phyloP scores from a whole-genome alignment of 805 yeast species.

The Yamadazyma sp. region DNA sequence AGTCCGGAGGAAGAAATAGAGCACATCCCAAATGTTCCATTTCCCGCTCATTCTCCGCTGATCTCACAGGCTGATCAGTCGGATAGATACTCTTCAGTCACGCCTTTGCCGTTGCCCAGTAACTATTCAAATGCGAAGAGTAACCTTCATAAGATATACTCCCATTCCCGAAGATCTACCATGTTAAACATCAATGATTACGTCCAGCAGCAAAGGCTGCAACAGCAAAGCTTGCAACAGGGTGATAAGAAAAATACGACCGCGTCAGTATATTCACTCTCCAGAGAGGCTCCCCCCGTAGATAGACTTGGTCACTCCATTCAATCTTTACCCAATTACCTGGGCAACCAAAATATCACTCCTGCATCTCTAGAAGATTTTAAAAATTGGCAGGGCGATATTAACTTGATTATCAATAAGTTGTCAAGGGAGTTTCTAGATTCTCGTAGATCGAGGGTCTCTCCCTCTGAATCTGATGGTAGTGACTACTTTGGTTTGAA shows the following conservation, averaged over 20 bases:
- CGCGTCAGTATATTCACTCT: slow-evolving; percentile 22
- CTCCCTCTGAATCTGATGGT: slow-evolving; percentile 15
- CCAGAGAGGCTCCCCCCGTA: slow-evolving; percentile 9
- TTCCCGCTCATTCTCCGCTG: slow-evolving; percentile 37
- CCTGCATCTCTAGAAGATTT: slow-evolving; percentile 37
- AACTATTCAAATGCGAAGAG: slow-evolving; percentile 22
- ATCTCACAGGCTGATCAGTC: slow-evolving; percentile 26
- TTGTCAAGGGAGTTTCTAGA: slow-evolving; percentile 40
- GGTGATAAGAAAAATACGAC: slow-evolving; percentile 10
- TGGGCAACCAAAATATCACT: slow-evolving; percentile 2
- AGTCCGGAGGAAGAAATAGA: slow-evolving; percentile 31
- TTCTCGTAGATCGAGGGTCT: slow-evolving; percentile 10
- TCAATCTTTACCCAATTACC: slow-evolving; percentile 17
- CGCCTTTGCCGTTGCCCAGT: slow-evolving; percentile 34
- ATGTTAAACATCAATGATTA: slow-evolving; percentile 36
- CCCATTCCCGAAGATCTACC: slow-evolving; percentile 42
- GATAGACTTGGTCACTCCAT: slow-evolving; percentile 9
- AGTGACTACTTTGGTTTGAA: slow-evolving; percentile 20
- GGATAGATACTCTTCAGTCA: slow-evolving; percentile 37
- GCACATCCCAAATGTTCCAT: slow-evolving; percentile 21
- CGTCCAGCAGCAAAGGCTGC: slow-evolving; percentile 33
- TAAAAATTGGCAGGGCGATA: slow-evolving; percentile 54
- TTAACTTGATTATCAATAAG: slow-evolving; percentile 46
- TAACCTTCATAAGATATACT: slow-evolving; percentile 43
- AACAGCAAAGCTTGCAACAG: slow-evolving; percentile 14